Conservation (phyloP, 1,139 yeast genomes). For the Meyerozyma sp. region DNA sequence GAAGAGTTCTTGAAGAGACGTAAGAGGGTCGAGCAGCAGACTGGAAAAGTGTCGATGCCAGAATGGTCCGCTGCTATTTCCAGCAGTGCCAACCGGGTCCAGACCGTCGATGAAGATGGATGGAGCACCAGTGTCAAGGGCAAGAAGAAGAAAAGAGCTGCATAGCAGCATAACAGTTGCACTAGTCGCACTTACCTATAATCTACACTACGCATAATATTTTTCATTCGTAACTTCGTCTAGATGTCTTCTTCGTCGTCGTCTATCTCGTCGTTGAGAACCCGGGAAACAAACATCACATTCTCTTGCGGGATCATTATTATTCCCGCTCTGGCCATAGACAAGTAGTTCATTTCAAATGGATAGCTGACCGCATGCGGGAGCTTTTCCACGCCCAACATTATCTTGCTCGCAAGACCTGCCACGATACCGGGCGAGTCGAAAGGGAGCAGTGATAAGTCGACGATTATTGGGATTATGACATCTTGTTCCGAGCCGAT, state of each 20-base stretch:
- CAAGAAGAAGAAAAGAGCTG: slow-evolving; percentile 22
- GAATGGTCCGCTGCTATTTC: slow-evolving; percentile 60
- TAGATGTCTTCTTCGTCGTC: not conserved
- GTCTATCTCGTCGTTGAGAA: slow-evolving; percentile 1
- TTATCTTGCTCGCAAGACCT: slow-evolving; percentile 52
- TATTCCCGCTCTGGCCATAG: slow-evolving; percentile 59
- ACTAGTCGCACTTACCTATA: too few species aligned
- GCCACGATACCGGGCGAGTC: slow-evolving; percentile 67
- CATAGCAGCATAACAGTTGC: not conserved
- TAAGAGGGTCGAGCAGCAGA: slow-evolving; percentile 58
- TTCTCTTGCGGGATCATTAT: slow-evolving; percentile 57
- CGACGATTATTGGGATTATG: slow-evolving; percentile 54
- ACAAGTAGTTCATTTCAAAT: slow-evolving; percentile 55
- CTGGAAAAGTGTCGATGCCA: slow-evolving; percentile 33
- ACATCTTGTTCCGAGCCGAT: slow-evolving; percentile 57
- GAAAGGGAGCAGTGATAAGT: slow-evolving; percentile 50
- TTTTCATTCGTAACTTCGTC: not conserved
- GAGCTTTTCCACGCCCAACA: slow-evolving; percentile 24
- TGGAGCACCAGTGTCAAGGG: slow-evolving; percentile 51
- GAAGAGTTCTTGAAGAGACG: slow-evolving; percentile 82
- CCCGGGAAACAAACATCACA: slow-evolving; percentile 18
- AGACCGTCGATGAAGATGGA: slow-evolving; percentile 63
- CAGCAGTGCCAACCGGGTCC: slow-evolving; percentile 40
- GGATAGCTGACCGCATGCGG: slow-evolving; percentile 15
- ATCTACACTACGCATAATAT: not conserved